Conservation (phyloP, 2,329 filamentous ascomycete species). For the Blastomyces gilchristii region DNA sequence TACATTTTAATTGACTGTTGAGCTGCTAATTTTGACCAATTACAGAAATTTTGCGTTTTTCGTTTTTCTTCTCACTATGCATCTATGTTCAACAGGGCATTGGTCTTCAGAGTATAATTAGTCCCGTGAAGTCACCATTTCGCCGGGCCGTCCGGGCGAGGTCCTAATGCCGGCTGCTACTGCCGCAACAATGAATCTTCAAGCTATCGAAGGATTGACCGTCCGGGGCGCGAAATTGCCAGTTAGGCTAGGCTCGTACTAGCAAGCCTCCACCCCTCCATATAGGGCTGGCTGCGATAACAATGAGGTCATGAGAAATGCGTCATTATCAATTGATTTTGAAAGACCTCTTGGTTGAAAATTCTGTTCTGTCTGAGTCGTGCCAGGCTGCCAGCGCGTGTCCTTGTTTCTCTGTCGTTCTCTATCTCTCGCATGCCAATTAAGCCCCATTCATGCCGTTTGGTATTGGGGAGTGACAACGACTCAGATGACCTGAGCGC, state of each 20-base stretch:
- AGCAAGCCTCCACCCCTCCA: not conserved
- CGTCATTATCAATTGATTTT: not conserved
- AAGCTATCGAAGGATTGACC: not conserved
- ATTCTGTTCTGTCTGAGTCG: not conserved
- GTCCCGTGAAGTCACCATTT: not conserved
- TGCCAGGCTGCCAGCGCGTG: not conserved
- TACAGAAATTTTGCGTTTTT: too few species aligned
- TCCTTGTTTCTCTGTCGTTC: not conserved
- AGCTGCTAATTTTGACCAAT: too few species aligned
- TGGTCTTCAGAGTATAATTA: not conserved
- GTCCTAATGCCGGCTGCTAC: not conserved
- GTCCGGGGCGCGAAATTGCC: not conserved
- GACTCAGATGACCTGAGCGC: not conserved
- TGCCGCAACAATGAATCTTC: not conserved
- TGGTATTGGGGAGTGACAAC: not conserved
- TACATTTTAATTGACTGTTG: too few species aligned
- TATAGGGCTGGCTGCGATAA: not conserved
- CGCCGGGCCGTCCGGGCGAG: not conserved
- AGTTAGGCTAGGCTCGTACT: not conserved
- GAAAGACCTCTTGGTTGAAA: not conserved
- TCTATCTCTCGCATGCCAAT: not conserved
- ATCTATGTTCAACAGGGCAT: not conserved
- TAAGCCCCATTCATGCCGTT: not conserved
- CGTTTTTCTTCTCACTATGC: too few species aligned
- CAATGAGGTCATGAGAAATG: not conserved